Conservation (phyloP, 75 land plant genomes). For the Sequoiadendron giganteum region DNA sequence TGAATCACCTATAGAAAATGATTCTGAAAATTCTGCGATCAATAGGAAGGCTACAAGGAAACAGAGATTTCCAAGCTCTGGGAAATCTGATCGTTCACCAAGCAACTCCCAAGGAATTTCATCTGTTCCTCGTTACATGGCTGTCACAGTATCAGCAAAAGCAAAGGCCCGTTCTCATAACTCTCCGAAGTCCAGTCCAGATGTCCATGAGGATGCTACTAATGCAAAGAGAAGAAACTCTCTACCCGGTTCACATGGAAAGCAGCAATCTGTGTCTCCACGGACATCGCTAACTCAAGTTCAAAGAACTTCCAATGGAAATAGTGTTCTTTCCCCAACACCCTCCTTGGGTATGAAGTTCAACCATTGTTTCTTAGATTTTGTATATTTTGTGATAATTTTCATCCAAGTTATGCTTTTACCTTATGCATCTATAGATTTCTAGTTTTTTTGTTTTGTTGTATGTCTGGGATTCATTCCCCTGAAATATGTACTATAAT, state of each 20-base stretch:
- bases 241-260: constrained; percentile 38
- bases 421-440: background rate
- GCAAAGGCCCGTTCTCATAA: constrained; percentile 59
- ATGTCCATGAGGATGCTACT: constrained; percentile 10
- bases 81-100: constrained; percentile 31
- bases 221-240: constrained; percentile 47
- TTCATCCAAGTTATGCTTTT: background rate
- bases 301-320: constrained; percentile 38
- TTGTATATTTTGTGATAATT: background rate
- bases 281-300: constrained; percentile 32
- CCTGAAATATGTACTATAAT: background rate
- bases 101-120: constrained; percentile 48
- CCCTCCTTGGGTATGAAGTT: constrained; percentile 23
- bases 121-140: constrained; percentile 83
- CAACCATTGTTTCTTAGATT: background rate
- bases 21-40: constrained; percentile 28
- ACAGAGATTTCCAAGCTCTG: constrained; percentile 27
- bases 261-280: constrained; percentile 40
- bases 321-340: constrained; percentile 28
- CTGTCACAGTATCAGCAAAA: constrained; percentile 77
- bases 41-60: constrained; percentile 38
- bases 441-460: background rate
- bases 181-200: constrained; percentile 49
- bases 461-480: background rate
- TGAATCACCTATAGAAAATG: constrained; percentile 34